These are phyloP conservation scores for Fraxinus baroniana DNA, from an alignment of 305 asterid genomes.

Conservation along the genomic window DNA sequence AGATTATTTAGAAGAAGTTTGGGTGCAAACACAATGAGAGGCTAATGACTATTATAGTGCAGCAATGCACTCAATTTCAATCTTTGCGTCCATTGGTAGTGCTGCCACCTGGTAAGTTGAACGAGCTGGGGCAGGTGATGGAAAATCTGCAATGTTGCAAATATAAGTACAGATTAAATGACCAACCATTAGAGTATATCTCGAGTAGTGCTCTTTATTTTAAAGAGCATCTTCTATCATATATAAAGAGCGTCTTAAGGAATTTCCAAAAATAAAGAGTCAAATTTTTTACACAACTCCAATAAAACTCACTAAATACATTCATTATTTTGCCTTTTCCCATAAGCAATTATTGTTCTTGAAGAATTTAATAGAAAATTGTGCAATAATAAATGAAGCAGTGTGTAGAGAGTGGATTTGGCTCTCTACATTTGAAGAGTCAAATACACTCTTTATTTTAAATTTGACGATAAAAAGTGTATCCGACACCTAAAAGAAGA, in stretches of 20 bases:
- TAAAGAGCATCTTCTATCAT: background rate
- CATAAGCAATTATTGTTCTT: background rate
- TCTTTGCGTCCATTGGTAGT: conserved; percentile 66
- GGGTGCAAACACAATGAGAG: background rate
- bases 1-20: conserved; percentile 16
- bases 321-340: background rate
- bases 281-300: background rate
- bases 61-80: conserved; percentile 57
- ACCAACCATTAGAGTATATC: background rate
- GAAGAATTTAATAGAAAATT: background rate
- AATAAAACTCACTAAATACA: background rate
- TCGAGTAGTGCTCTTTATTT: background rate
- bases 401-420: background rate
- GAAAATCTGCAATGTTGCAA: conserved; percentile 57
- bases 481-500: background rate
- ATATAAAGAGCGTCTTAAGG: background rate
- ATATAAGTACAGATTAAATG: background rate
- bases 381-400: background rate
- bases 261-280: background rate
- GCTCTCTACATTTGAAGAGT: background rate
- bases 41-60: conserved; percentile 19
- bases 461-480: background rate
- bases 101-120: conserved; percentile 93
- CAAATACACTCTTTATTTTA: background rate
- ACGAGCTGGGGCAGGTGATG: conserved; percentile 86